Evolutionary conservation across 2,329 filamentous ascomycete genomes (phyloP).

Genomic region (Colletotrichum sp.): DNA sequence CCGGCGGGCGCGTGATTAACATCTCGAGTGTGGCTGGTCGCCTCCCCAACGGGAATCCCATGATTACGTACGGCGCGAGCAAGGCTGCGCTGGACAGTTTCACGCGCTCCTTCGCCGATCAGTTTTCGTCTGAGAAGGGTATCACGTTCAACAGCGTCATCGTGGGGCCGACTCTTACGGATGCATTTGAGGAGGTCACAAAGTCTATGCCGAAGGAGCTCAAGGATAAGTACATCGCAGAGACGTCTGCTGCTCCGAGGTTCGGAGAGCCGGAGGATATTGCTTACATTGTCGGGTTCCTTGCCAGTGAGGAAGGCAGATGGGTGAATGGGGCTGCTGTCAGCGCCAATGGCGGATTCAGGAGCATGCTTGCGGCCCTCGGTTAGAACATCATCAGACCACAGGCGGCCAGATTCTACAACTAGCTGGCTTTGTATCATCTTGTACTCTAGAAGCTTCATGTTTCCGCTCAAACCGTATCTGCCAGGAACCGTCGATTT

Average conservation of each 20-base stretch:
- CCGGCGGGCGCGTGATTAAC: slow-evolving; percentile 35
- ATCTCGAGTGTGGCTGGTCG: slow-evolving; percentile 30
- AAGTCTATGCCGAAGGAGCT: neutral
- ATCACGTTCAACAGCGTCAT: slow-evolving; percentile 36
- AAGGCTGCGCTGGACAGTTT: slow-evolving; percentile 37
- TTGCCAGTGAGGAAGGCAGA: slow-evolving; percentile 2
- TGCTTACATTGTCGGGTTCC: slow-evolving; percentile 7
- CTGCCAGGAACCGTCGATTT: accelerated
- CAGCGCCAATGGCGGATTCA: neutral
- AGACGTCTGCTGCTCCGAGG: neutral
- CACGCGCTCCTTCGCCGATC: slow-evolving; percentile 31
- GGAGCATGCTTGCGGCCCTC: neutral
- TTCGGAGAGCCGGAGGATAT: neutral
- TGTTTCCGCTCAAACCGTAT: too few species aligned
- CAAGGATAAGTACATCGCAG: accelerated
- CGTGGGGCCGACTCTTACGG: slow-evolving; percentile 30
- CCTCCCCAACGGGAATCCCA: neutral
- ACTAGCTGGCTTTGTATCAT: too few species aligned
- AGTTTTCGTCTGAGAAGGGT: slow-evolving; percentile 28
- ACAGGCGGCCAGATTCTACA: too few species aligned
- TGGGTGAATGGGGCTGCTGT: slow-evolving; percentile 6
- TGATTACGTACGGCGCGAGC: slow-evolving; percentile 31
- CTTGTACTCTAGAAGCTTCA: too few species aligned
- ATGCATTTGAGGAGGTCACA: neutral
- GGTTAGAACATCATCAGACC: neutral